Conservation (phyloP, 129 eudicot species). For the Helianthus tuberosus region DNA sequence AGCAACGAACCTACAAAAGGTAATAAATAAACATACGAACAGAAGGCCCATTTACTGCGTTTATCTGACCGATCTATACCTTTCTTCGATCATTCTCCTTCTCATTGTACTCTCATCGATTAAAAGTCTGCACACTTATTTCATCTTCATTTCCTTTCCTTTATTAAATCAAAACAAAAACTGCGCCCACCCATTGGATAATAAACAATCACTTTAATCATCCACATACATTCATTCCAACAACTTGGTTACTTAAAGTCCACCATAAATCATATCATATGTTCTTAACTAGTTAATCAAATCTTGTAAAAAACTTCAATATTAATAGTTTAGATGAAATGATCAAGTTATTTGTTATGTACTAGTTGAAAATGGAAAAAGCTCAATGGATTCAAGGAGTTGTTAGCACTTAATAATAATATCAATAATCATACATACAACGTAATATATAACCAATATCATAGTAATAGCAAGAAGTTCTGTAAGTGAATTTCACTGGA, state of each 20-base stretch:
- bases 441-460: not conserved
- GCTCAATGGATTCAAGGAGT: not conserved
- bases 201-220: not conserved
- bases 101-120: constrained; percentile 31
- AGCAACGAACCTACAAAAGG: constrained; percentile 54
- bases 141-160: not conserved
- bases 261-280: too few species aligned
- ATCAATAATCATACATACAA: not conserved
- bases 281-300: not conserved
- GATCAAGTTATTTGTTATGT: too few species aligned
- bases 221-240: constrained; percentile 15
- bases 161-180: constrained; percentile 8
- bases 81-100: constrained; percentile 35
- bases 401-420: not conserved
- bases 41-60: constrained; percentile 25
- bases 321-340: too few species aligned
- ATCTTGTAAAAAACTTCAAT: not conserved
- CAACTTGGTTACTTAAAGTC: not conserved
- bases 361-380: too few species aligned
- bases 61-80: constrained; percentile 23
- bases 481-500: constrained; percentile 24
- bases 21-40: constrained; percentile 36
- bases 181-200: constrained; percentile 30
- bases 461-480: constrained; percentile 1
- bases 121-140: constrained; percentile 19